Base-by-base conservation (phyloP, 805 yeast genomes). In the Saturnispora serradocipensis region DNA sequence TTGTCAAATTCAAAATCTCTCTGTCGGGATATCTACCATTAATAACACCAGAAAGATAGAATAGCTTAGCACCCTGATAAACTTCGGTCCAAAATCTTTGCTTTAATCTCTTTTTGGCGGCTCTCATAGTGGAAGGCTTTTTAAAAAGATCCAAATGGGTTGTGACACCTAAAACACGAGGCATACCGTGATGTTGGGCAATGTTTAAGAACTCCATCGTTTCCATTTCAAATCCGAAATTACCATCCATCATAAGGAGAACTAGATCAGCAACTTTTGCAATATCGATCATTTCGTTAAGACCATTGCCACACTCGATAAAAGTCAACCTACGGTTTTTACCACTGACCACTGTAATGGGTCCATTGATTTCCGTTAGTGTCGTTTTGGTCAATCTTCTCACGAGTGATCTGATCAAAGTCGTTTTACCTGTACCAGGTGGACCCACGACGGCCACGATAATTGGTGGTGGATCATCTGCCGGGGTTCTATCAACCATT, bases 161-260 rank as follows among this genome's bases (percentile, higher is more conserved):
- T 6, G 96, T 86, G 9, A 93, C 86, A 58, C 98, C 99, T 44
- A 93, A 73, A 18, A 93, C 95, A 60, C 97, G 80, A 42, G 99
- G 99, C 90, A 93, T 93, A 68, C 99, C 99, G 67, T 93, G 99
- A 64, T 91, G 97, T 61, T 93, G 96, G 3, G 97, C 95, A 58
- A 93, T 79, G 63, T 93, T 95, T 56, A 93, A 74, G 63, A 93
- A 93, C 69, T 93, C 99, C 98, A 93, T 95, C 8, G 99, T 93
- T 69, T 93, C 99, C 99, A 93, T 93, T 72, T 93, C 99, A 54
- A 93, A 81, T 7, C 99, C 99, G 66, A 88, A 93, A 67, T 93
- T 93, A 53, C 99, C 98, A 72, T 93, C 99, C 54, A 93, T 81
- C 76, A 93, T 71, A 54, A 93, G 67, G 46, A 93, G 73, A 9